phyloP scores from a whole-genome alignment of 441 rosid genomes.

The Populus hybrid region DNA sequence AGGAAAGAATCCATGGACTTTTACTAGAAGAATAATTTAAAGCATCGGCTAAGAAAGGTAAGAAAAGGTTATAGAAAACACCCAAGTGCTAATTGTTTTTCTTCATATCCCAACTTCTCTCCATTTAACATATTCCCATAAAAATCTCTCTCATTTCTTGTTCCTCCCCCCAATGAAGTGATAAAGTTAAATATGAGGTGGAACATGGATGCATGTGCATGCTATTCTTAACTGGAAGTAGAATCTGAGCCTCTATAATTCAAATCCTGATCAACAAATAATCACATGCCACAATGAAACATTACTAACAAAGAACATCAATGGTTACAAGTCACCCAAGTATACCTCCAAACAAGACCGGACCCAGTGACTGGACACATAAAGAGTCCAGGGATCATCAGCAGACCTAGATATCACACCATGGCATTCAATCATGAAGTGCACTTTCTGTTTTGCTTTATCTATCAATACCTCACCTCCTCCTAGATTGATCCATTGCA shows the following conservation, averaged over 20 bases:
- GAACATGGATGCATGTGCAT: neutral
- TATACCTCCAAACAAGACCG: slow-evolving; percentile 91
- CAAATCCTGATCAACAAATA: neutral
- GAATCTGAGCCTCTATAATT: neutral
- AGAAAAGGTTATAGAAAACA: neutral
- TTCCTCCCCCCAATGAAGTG: neutral
- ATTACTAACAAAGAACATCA: neutral
- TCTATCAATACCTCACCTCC: slow-evolving; percentile 72
- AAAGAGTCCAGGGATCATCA: slow-evolving; percentile 35
- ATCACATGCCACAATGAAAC: neutral
- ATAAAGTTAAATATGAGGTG: neutral
- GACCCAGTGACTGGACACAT: slow-evolving; percentile 96
- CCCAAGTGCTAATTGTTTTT: slow-evolving; percentile 1
- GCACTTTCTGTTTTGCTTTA: slow-evolving; percentile 34
- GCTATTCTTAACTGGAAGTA: neutral
- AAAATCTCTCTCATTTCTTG: neutral
- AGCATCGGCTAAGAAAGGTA: slow-evolving; percentile 6
- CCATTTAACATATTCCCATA: neutral
- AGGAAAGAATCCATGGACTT: neutral
- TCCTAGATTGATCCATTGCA: slow-evolving; percentile 90
- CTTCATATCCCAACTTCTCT: neutral
- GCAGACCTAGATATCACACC: slow-evolving; percentile 43
- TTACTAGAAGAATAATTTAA: neutral
- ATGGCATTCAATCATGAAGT: slow-evolving; percentile 81
- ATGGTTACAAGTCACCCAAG: neutral